A percentile compares a stretch with the other conserved stretches of the same genome.
Evolutionary conservation across 2,329 filamentous ascomycete species (phyloP).

Genomic region (Curvularia verruculosa): DNA sequence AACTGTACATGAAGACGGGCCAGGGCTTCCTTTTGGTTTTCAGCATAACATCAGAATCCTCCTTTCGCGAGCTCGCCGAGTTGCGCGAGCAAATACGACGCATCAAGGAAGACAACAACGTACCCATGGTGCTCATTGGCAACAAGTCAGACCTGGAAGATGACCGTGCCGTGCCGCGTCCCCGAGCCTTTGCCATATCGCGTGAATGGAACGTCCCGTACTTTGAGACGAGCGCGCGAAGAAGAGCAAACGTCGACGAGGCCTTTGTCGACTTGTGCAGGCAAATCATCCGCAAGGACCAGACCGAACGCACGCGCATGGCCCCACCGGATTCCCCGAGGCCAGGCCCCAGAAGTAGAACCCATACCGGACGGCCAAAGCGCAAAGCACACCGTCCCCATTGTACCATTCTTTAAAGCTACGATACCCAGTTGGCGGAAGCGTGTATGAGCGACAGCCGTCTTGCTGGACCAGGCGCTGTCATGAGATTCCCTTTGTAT

Average conservation of each 20-base stretch:
- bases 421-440: slow-evolving; percentile 30
- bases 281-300: slow-evolving; percentile 79
- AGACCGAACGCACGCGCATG: slow-evolving; percentile 46
- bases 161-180: slow-evolving; percentile 76
- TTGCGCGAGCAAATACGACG: slow-evolving; percentile 88
- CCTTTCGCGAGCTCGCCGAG: slow-evolving; percentile 79
- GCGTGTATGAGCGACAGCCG: slow-evolving; percentile 21
- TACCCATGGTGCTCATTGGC: slow-evolving; percentile 87
- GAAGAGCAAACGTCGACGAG: slow-evolving; percentile 86
- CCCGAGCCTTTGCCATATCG: slow-evolving; percentile 82
- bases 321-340: slow-evolving; percentile 25
- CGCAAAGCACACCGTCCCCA: slow-evolving; percentile 29
- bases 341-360: slow-evolving; percentile 18
- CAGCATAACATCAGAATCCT: slow-evolving; percentile 84
- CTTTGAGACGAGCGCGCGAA: slow-evolving; percentile 85
- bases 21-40: slow-evolving; percentile 92
- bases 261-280: slow-evolving; percentile 85
- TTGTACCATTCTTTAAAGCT: slow-evolving; percentile 37
- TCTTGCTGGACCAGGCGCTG: slow-evolving; percentile 35
- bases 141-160: slow-evolving; percentile 93
- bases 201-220: slow-evolving; percentile 88
- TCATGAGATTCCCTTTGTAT: slow-evolving; percentile 9
- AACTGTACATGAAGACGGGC: slow-evolving; percentile 80
- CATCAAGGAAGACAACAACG: slow-evolving; percentile 85
- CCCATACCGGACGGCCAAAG: slow-evolving; percentile 13